A percentile compares a stretch with the other conserved stretches of the same genome.
These are phyloP conservation scores for Thielaviopsis populi DNA, from an alignment of 2,329 filamentous ascomycete species.

Conservation along the genomic window DNA sequence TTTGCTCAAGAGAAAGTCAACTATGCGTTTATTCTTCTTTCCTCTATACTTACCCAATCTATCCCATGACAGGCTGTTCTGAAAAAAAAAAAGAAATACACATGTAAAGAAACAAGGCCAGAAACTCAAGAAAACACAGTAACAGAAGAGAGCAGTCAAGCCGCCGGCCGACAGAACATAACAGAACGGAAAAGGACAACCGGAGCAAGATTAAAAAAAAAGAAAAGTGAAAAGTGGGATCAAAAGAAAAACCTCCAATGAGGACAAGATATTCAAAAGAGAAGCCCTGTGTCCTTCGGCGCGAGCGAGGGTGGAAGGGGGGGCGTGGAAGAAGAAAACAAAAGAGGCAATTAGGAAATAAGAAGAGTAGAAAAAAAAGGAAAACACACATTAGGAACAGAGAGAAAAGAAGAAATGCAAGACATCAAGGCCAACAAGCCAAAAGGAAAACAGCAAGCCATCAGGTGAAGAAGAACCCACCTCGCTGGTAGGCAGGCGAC, in stretches of 20 bases:
- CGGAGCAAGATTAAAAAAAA: not conserved
- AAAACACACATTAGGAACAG: constrained; percentile 5
- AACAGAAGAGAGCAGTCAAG: not conserved
- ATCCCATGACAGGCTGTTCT: constrained; percentile 2
- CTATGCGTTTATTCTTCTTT: constrained; percentile 3
- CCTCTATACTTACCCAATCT: constrained; percentile 2
- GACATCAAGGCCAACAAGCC: constrained; percentile 17
- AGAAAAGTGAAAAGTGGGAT: not conserved
- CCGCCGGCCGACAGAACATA: no score
- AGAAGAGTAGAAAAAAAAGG: constrained; percentile 7
- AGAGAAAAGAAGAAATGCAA: constrained; percentile 5
- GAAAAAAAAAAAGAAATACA: not conserved
- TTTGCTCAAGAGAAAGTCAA: constrained; percentile 1
- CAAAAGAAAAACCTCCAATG: not conserved
- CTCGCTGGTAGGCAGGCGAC: not conserved
- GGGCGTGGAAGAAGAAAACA: no score
- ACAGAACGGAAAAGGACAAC: not conserved
- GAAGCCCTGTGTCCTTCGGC: not conserved
- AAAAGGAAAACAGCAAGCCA: constrained; percentile 17
- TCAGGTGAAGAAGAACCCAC: not conserved
- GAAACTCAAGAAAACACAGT: not conserved
- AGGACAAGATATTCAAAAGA: not conserved
- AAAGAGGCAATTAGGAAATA: not conserved
- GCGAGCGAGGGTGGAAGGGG: not conserved
- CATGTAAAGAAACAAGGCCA: not conserved